Conservation (phyloP, 371 early-diverging fungal genomes). For the Umbelopsis sp. region DNA sequence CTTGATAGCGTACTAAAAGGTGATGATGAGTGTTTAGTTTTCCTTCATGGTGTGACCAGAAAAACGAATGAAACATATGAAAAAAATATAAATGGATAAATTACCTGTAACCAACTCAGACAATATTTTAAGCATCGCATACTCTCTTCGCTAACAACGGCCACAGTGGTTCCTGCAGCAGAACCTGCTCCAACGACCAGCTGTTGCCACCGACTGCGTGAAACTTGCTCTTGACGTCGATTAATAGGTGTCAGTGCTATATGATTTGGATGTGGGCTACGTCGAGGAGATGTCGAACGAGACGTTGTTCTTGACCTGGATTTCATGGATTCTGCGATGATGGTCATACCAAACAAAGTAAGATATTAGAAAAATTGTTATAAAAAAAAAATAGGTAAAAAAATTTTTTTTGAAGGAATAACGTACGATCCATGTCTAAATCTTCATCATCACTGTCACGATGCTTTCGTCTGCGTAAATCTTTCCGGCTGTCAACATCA, state of each 20-base stretch:
- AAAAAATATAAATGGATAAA: neutral
- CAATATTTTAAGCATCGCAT: constrained; percentile 81
- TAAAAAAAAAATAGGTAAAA: neutral
- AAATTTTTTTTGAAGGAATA: neutral
- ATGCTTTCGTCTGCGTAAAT: constrained; percentile 35
- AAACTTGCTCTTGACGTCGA: constrained; percentile 25
- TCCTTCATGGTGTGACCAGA: neutral
- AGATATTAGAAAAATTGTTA: neutral
- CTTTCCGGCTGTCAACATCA: constrained; percentile 32
- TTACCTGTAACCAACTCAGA: constrained; percentile 77
- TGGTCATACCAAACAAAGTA: neutral
- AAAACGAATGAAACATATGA: neutral
- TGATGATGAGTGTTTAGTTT: neutral
- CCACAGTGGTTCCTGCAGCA: constrained; percentile 73
- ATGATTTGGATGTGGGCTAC: constrained; percentile 11
- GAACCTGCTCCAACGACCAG: constrained; percentile 72
- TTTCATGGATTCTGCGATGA: neutral
- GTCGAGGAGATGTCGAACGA: constrained; percentile 4
- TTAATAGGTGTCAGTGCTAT: constrained; percentile 2
- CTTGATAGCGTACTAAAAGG: constrained; percentile 73
- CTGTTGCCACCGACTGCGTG: constrained; percentile 70
- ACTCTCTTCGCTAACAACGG: constrained; percentile 79
- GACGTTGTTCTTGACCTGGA: constrained; percentile 13
- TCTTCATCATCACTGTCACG: constrained; percentile 38
- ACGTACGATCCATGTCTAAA: constrained; percentile 14